Base-by-base conservation (phyloP, 2,329 filamentous ascomycete genomes). In the Cercospora sesami region DNA sequence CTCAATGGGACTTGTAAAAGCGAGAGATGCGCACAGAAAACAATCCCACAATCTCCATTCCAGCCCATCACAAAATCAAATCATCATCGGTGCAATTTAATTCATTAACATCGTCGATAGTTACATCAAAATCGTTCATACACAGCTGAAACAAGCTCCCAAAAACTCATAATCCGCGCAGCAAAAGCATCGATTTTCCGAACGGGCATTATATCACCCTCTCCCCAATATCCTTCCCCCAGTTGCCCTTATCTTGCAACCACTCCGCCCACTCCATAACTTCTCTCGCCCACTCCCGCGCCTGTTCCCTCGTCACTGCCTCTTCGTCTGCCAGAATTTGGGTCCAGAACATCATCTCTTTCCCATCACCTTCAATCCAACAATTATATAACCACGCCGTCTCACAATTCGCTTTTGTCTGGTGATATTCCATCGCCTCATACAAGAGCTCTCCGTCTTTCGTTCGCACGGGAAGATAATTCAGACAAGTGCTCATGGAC, bases 321-420 rank as follows among this genome's bases (percentile, higher is more conserved):
- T 63, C 60, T 10, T 62, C 60, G 7, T 62, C 60, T 5, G 60
- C 31, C 26, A 62, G 21, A 1, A 62, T 23, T 5, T 62, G 60
- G 0, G 26, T 33, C 60, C 60, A 62, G 0, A 51, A 7, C 28
- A 9, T 14, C 60, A 42, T 62, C 0, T 51, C 60, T 16, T 28
- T 42, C 1, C 36, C 60, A n/a, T 51, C 39, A 6, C 60, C 60
- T 7, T 62, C 60, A 42, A 62, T 62, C 60, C 60, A 62, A n/a
- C 60, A 62, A 33, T 62, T 62, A 42, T 45, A 62, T 8, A 62
- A 16, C 60, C 60, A 62, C 36, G 39, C 60, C 31, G 60, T 62
- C 60, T 62, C 60, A 31, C 60, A 48, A 21, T 62, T 62, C 36
- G 60, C 60, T 28, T 62, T 62, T 5, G 60, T 62, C 4, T 62